Base-by-base conservation (phyloP, 2,329 filamentous ascomycete genomes). In the Dactylellina cionopaga region DNA sequence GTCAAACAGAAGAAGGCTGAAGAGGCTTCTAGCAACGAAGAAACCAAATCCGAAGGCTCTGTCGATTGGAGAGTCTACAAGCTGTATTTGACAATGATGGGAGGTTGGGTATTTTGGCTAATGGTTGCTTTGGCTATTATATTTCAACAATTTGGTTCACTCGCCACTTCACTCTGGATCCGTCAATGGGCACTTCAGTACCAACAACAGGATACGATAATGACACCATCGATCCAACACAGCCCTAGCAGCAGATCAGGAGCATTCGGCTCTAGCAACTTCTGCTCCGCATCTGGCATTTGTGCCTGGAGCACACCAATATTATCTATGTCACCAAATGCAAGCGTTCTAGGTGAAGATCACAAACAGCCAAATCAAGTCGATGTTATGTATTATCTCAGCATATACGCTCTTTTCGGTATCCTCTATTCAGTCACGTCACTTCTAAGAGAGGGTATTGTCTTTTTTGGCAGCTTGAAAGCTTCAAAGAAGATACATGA, bases 21-120 rank as follows among this genome's bases (percentile, higher is more conserved):
- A 33, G 75, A 81, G 25, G 80, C 81, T 27, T 82, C 83, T 71
- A 81, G 81, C 75, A 82, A 86, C 49, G 84, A 88, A 51, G 95
- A 99, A 80, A 85, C 85, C 41, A 98, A 96, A 81, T 89, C 92
- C 5, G 88, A 86, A 46, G 95, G 95, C 25, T 89, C 92, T 39
- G 92, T 99, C 77, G 95, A 96, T 80, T 89, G 92, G 85, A 85
- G 87, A 19, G 93, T 96, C 55, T 90, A 99, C 77, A 83, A 88
- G 72, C 87, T 96, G 79, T 99, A 99, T 79, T 85, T 99, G 15
- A 82, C 82, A 69, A 87, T 93, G 75, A 99, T 99, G 95, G 95
- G 95, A n/a, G 85, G 89, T 3, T 96, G 92, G 92, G 93, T 92
- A 85, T 99, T 96, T 82, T 99, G 95, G 95, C 80, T 90, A 49